Conservation (phyloP, 352 stramenopile genomes). For the Phytophthora pinifolia region DNA sequence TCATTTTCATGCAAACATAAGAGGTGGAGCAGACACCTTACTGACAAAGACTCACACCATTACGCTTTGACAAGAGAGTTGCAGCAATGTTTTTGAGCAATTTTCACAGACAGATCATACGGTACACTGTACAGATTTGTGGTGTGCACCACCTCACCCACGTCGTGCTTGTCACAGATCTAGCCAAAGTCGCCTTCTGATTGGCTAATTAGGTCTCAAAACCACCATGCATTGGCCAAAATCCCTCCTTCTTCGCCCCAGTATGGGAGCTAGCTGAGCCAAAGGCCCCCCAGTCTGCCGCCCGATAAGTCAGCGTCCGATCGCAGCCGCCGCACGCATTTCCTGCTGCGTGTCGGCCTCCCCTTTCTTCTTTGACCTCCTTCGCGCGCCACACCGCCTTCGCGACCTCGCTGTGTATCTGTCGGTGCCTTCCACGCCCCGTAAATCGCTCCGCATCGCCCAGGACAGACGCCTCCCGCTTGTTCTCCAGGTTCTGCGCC, state of each 20-base stretch:
- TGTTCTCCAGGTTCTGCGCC: constrained; percentile 8
- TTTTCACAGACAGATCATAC: not conserved
- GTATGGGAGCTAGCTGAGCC: constrained; percentile 6
- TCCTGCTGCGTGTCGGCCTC: not conserved
- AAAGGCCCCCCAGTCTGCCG: constrained; percentile 14
- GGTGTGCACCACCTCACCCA: constrained; percentile 9
- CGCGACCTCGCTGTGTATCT: not conserved
- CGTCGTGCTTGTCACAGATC: constrained; percentile 10
- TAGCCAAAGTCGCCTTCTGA: too few relatives aligned
- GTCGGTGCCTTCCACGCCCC: not conserved
- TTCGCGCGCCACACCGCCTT: not conserved
- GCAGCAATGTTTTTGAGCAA: too few relatives aligned
- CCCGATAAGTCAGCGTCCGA: constrained; percentile 1
- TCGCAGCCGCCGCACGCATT: not conserved
- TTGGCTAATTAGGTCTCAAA: constrained; percentile 8
- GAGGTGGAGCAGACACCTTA: too few relatives aligned
- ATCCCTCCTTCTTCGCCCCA: constrained; percentile 1
- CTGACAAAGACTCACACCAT: too few relatives aligned
- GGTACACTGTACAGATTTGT: not conserved
- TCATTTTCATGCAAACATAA: too few relatives aligned
- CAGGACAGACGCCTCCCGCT: constrained; percentile 12
- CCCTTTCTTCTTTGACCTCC: not conserved
- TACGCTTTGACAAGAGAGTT: too few relatives aligned
- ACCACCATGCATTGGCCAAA: constrained; percentile 13
- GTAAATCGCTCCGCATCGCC: not conserved